phyloP scores from a whole-genome alignment of 495 filamentous ascomycete genomes.

The Neurospora sp. region DNA sequence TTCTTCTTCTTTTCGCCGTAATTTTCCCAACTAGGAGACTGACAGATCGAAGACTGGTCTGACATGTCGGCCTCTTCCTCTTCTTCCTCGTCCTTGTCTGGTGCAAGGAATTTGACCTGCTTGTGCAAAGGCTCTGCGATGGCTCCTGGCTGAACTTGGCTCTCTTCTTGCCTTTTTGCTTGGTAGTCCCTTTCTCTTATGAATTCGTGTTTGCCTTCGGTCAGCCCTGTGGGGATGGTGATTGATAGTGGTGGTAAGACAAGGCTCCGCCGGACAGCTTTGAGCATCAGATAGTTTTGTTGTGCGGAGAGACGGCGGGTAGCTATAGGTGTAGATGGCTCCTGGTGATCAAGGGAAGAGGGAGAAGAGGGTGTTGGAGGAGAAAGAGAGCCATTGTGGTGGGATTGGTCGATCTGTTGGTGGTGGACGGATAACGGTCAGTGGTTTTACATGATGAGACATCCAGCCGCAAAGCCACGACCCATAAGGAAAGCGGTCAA shows the following conservation, averaged over 20 bases:
- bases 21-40: slow-evolving; percentile 47
- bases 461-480: slow-evolving; percentile 3
- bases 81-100: slow-evolving; percentile 23
- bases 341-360: slow-evolving; percentile 2
- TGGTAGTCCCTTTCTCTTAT: not conserved
- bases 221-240: slow-evolving; percentile 27
- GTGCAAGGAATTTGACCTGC: slow-evolving; percentile 32
- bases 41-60: slow-evolving; percentile 44
- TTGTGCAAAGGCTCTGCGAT: slow-evolving; percentile 19
- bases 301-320: slow-evolving; percentile 11
- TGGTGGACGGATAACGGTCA: slow-evolving; percentile 12
- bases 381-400: slow-evolving; percentile 7
- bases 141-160: slow-evolving; percentile 5
- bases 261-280: slow-evolving; percentile 29
- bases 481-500: slow-evolving; percentile 7
- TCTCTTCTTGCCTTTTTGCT: not conserved
- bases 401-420: slow-evolving; percentile 14
- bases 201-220: not conserved
- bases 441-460: slow-evolving; percentile 16
- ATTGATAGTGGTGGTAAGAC: slow-evolving; percentile 32
- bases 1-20: slow-evolving; percentile 40
- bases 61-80: slow-evolving; percentile 27
- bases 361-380: slow-evolving; percentile 9
- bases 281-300: slow-evolving; percentile 30
- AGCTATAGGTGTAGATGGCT: slow-evolving; percentile 10